Evolutionary conservation across 2,329 filamentous ascomycete genomes (phyloP).

Genomic region (Delphinella strobiligena): DNA sequence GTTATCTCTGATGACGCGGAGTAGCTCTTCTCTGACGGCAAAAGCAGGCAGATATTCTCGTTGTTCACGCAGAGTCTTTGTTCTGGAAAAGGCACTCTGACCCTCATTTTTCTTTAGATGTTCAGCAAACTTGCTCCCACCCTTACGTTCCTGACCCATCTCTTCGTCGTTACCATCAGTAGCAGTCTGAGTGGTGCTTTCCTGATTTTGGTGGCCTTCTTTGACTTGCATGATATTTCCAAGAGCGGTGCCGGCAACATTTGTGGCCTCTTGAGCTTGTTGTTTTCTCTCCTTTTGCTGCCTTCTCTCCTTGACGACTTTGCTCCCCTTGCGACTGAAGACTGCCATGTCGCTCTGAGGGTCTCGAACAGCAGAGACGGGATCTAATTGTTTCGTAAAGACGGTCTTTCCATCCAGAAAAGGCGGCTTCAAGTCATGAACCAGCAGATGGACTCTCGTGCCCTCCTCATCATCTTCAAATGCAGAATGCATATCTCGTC

Average conservation of each 20-base stretch:
- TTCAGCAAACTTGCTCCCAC: slow-evolving; percentile 69
- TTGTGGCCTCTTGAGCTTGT: slow-evolving; percentile 90
- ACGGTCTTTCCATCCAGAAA: slow-evolving; percentile 91
- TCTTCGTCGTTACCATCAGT: slow-evolving; percentile 40
- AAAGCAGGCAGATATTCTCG: slow-evolving; percentile 90
- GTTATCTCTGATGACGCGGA: slow-evolving; percentile 88
- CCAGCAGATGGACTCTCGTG: slow-evolving; percentile 76
- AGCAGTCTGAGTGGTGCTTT: slow-evolving; percentile 71
- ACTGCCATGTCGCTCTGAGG: slow-evolving; percentile 98
- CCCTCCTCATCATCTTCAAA: slow-evolving; percentile 86
- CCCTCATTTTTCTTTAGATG: slow-evolving; percentile 77
- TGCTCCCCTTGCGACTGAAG: slow-evolving; percentile 89
- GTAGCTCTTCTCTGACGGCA: slow-evolving; percentile 83
- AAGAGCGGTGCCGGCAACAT: slow-evolving; percentile 77
- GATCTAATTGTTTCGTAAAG: slow-evolving; percentile 94
- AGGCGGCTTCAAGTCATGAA: slow-evolving; percentile 87
- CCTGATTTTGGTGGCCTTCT: slow-evolving; percentile 51
- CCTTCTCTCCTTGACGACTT: slow-evolving; percentile 78
- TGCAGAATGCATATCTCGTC: slow-evolving; percentile 66
- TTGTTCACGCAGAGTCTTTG: slow-evolving; percentile 81
- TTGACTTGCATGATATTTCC: slow-evolving; percentile 95
- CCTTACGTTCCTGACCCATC: slow-evolving; percentile 43
- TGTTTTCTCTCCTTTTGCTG: slow-evolving; percentile 89
- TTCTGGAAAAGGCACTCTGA: slow-evolving; percentile 85
- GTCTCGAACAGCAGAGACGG: slow-evolving; percentile 83